Conservation (phyloP, 495 filamentous ascomycete genomes). For the Trichoderma orchidacearum region DNA sequence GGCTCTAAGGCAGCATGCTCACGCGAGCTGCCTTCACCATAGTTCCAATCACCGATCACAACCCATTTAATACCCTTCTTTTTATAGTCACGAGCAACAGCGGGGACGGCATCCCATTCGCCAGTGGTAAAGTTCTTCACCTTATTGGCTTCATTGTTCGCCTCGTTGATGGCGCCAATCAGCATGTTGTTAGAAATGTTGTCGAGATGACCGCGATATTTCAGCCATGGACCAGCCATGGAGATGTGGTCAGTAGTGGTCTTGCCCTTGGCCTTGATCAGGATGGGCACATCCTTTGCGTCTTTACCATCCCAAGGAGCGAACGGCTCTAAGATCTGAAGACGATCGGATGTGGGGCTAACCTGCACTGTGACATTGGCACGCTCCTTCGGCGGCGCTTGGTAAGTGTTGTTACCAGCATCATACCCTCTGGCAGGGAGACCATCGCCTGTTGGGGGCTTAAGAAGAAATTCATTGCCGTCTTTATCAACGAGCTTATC, state of each 20-base stretch:
- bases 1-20: slow-evolving; percentile 98
- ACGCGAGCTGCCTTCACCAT: slow-evolving; percentile 93
- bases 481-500: slow-evolving; percentile 92
- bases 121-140: slow-evolving; percentile 82
- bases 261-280: slow-evolving; percentile 98
- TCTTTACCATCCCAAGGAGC: slow-evolving; percentile 90
- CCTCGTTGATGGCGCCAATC: slow-evolving; percentile 92
- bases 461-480: slow-evolving; percentile 88
- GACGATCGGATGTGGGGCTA: slow-evolving; percentile 80
- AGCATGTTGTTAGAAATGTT: slow-evolving; percentile 99
- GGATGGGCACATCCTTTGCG: slow-evolving; percentile 70
- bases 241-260: slow-evolving; percentile 99
- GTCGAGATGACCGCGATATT: slow-evolving; percentile 98
- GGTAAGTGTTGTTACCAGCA: slow-evolving; percentile 89
- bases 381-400: slow-evolving; percentile 82
- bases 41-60: slow-evolving; percentile 99
- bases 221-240: slow-evolving; percentile 98
- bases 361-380: slow-evolving; percentile 61
- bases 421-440: slow-evolving; percentile 79
- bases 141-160: slow-evolving; percentile 97
- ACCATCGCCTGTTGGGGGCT: slow-evolving; percentile 65
- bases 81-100: slow-evolving; percentile 97
- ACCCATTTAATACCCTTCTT: slow-evolving; percentile 91
- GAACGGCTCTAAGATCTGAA: slow-evolving; percentile 85
- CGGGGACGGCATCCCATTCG: slow-evolving; percentile 77